Evolutionary conservation across 2,329 filamentous ascomycete genomes (phyloP), one percentile per base, ranked within the genome.

Genomic region (Sclerotinia borealis): DNA sequence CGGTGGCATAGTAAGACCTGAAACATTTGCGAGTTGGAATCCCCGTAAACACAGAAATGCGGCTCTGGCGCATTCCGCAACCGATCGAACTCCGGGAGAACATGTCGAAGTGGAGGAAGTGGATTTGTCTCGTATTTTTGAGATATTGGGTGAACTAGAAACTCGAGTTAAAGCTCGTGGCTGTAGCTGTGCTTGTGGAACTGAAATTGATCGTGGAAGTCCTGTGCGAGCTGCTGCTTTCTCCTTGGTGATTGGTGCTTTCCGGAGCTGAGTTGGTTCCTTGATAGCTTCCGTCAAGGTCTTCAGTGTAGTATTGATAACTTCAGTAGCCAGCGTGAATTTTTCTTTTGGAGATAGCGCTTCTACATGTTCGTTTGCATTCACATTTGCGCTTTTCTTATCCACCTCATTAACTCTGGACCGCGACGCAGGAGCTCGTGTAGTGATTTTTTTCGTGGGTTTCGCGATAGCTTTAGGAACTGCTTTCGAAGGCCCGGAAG

Each of bases 281-380:
- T 87, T 92, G 25, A 85, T 79, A 0, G 85, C 85, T 63, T 90
- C 86, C n/a, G 82, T 81, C 4, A 93, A 80, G 11, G 83, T 80
- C 71, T 90, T 92, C 45, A 93, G 79, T 1, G 86, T 81, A 8
- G 80, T 79, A 73, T 93, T 93, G 70, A 92, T 85, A 41, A 91
- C 80, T 66, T 92, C 84, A 0, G 89, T 91, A 15, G 90, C 89
- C 41, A 93, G 77, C 50, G 84, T 79, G 58, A 85, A 86, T 73
- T 82, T 85, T 64, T 91, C 88, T 69, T 82, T 84, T 6, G 79
- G 72, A 5, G 81, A 77, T 36, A 88, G 74, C 52, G 77, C 76
- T 58, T 77, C 77, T 39, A 51, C 66, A 41, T 65, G 61, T 34
- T 50, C 59, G 41, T 75, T 74, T 50, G 73, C 74, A 39, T 79